These are phyloP conservation scores for Leccinum ochraceum DNA, from an alignment of 768 basidiomycete species.

Conservation along the genomic window DNA sequence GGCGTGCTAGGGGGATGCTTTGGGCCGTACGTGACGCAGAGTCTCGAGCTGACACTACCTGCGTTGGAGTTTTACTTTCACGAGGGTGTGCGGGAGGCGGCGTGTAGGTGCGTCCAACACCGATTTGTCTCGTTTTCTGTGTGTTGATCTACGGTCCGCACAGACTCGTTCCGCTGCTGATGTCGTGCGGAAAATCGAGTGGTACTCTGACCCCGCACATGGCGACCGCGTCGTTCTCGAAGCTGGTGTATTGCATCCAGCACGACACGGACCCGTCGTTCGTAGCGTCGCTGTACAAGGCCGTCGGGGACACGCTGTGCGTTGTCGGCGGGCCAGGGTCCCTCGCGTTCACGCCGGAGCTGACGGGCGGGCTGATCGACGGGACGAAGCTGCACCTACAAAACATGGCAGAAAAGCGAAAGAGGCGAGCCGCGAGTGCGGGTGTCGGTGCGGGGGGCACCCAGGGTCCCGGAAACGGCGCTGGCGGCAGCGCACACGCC, in stretches of 20 bases:
- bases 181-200: constrained; percentile 66
- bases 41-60: constrained; percentile 70
- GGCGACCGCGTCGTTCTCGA: constrained; percentile 65
- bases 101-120: constrained; percentile 59
- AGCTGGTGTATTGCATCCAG: constrained; percentile 61
- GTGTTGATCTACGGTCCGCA: not conserved
- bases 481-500: not conserved
- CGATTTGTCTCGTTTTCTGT: no score
- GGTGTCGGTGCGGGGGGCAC: constrained; percentile 6
- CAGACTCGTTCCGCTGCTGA: constrained; percentile 72
- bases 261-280: constrained; percentile 76
- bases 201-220: constrained; percentile 66
- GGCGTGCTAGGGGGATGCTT: constrained; percentile 66
- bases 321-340: constrained; percentile 50
- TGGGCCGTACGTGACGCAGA: constrained; percentile 71
- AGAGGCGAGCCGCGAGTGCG: constrained; percentile 44
- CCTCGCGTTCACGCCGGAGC: constrained; percentile 49
- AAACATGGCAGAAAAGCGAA: constrained; percentile 65
- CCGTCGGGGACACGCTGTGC: constrained; percentile 60
- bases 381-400: constrained; percentile 75
- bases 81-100: constrained; percentile 79
- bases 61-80: constrained; percentile 78
- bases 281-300: constrained; percentile 74
- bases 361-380: constrained; percentile 57
- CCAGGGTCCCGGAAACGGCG: not conserved